Percentiles rank a stretch among this genome's conserved stretches.
Evolutionary conservation across 2,329 filamentous ascomycete species (phyloP).

Genomic region (Colletotrichum shisoi): DNA sequence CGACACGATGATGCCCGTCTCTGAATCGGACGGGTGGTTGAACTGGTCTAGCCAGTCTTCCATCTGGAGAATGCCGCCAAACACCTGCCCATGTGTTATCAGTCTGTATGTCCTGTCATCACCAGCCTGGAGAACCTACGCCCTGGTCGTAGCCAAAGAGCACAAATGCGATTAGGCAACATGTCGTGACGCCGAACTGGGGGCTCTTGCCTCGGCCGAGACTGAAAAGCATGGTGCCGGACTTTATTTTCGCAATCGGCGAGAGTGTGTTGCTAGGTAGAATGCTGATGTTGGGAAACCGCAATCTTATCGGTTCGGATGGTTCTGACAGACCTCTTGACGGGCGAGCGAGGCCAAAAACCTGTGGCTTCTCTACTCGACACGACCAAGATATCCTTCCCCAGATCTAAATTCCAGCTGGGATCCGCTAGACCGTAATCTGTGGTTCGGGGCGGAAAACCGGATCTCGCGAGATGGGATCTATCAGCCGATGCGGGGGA

Average conservation of each 20-base stretch:
- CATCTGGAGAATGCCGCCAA: conserved; percentile 57
- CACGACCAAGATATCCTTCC: not conserved
- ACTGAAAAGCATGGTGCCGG: conserved; percentile 19
- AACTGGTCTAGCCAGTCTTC: conserved; percentile 51
- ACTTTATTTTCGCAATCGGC: too few relatives aligned
- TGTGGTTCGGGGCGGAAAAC: conserved; percentile 8
- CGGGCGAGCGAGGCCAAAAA: too few relatives aligned
- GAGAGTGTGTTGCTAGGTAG: too few relatives aligned
- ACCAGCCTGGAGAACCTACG: conserved; percentile 26
- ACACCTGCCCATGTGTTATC: conserved; percentile 42
- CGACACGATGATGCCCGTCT: conserved; percentile 46
- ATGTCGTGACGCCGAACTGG: conserved; percentile 21
- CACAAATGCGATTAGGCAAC: conserved; percentile 42
- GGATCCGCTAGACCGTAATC: not conserved
- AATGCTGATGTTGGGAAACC: too few relatives aligned
- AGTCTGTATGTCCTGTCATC: not conserved
- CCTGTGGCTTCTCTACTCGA: too few relatives aligned
- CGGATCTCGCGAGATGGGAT: not conserved
- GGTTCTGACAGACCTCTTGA: too few relatives aligned
- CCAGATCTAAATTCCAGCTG: not conserved
- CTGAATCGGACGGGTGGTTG: conserved; percentile 42
- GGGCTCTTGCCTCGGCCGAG: conserved; percentile 27
- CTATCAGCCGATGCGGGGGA: conserved; percentile 8
- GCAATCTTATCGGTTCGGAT: too few relatives aligned
- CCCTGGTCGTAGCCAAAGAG: conserved; percentile 59